Evolutionary conservation across 176 grass and related monocot genomes (phyloP), one percentile per base, ranked within the genome.

Genomic region (Musa troglodytarum): DNA sequence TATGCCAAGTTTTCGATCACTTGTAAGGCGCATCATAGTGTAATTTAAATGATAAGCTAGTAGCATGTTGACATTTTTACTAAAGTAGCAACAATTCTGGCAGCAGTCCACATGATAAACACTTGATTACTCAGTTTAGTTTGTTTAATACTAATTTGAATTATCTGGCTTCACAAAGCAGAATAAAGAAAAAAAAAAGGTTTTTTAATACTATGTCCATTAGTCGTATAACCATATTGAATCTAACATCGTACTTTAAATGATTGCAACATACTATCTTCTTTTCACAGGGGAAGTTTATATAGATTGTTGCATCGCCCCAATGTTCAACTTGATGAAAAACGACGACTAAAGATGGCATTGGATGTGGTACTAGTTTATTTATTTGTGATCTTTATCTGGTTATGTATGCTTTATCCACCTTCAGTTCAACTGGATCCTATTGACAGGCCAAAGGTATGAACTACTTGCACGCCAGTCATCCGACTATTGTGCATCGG

Each of bases 401-500:
- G 43, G 43, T 76, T 29, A 49, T 76, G 29, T n/a, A 65, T 80
- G 15, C 17, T 49, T 63, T 78, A 69, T 72, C 23, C 52, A 49
- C 23, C 14, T 70, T 10, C 7, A 59, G 1, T 13, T 80, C 54
- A 76, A 28, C 50, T 52, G 50, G 24, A 49, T 81, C 76, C 67
- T 86, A 49, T 86, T 83, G 86, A 75, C 84, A 99, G 95, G 95
- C 95, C 68, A 91, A 87, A 87, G 95, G 90, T 55, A 94, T 99
- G 95, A 99, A 99, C 81, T 94, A 94, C 81, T 89, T 99, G 88
- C 95, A 99, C 23, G 24, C 86, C 28, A 92, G 90, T 78, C 84
- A 99, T 88, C 95, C 95, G 77, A 90, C 95, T 83, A 85, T 99
- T 77, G 95, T 99, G 68, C 95, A 99, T 80, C 84, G 95, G 28